Base-by-base conservation (phyloP, 1,284 basidiomycete genomes). In the Ceratobasidium sp. region DNA sequence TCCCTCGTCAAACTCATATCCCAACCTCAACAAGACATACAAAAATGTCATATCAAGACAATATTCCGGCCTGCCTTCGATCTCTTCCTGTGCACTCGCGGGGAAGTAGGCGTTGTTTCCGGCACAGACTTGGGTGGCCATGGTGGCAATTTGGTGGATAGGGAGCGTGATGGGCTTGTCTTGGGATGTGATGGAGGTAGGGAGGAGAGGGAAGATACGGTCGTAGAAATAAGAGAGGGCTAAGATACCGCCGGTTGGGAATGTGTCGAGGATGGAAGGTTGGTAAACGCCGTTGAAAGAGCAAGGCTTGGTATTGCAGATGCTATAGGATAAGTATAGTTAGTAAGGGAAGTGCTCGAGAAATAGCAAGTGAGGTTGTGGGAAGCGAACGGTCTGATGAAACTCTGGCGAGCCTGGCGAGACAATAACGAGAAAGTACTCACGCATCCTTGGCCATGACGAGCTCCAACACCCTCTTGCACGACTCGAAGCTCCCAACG, bases 221-320 rank as follows among this genome's bases (percentile, higher is more conserved):
- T 98, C 97, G 84, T 95, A 98, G 83, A 99, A 98, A 87, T 98
- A 99, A 32, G 96, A 98, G 0, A 98, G 87, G 9, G 96, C 88
- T 32, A 96, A 87, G 76, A 95, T 86, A 78, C 90, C 89, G 75
- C 93, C 93, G 23, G 84, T 81, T 3, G 89, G 86, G 87, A 98
- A 98, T 5, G 94, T 92, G 76, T 97, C 92, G 76, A 94, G 86
- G 32, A 98, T 86, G n/a, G 92, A 92, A 0, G 97, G 98, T 81
- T 98, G 97, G 84, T 99, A 98, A 32, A 98, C 95, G 44, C 97
- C 97, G 77, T 95, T 92, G 84, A 99, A 99, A 1, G 96, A 95
- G 82, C 97, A 99, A 0, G 96, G 96, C 80, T 93, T 94, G 77
- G 90, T 85, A 78, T 90, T 89, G 82, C 98, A 98, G 63, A 95